A percentile compares a stretch with the other conserved stretches of the same genome.
These are phyloP conservation scores for Hortiboletus flavorubellus DNA, from an alignment of 768 basidiomycete species.

Conservation along the genomic window DNA sequence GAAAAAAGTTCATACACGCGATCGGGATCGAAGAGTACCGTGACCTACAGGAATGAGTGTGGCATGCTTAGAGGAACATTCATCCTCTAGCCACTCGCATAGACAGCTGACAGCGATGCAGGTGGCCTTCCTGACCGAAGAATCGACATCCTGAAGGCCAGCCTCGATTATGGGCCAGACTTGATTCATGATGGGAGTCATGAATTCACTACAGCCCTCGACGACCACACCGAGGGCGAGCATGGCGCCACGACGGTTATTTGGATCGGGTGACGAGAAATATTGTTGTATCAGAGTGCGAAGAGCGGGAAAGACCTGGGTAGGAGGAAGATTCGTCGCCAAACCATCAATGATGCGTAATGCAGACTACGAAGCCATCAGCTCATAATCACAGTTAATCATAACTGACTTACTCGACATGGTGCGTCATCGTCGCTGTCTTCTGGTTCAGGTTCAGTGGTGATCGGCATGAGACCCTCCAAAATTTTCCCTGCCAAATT, in stretches of 20 bases:
- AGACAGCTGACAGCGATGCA: slow-evolving; percentile 94
- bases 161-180: slow-evolving; percentile 94
- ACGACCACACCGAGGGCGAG: slow-evolving; percentile 94
- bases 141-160: slow-evolving; percentile 81
- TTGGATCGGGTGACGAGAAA: slow-evolving; percentile 75
- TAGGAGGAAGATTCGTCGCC: slow-evolving; percentile 87
- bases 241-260: slow-evolving; percentile 85
- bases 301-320: slow-evolving; percentile 93
- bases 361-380: slow-evolving; percentile 57
- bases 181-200: slow-evolving; percentile 86
- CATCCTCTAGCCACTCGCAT: slow-evolving; percentile 96
- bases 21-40: neutral
- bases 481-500: slow-evolving; percentile 83
- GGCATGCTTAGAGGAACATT: slow-evolving; percentile 78
- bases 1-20: neutral
- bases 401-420: slow-evolving; percentile 62
- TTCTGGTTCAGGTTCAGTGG: slow-evolving; percentile 90
- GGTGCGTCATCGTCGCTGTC: slow-evolving; percentile 93
- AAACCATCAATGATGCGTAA: slow-evolving; percentile 93
- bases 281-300: slow-evolving; percentile 80
- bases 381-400: neutral
- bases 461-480: slow-evolving; percentile 89
- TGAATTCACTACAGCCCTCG: slow-evolving; percentile 97
- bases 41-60: slow-evolving; percentile 77
- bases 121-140: slow-evolving; percentile 89